Base-by-base conservation (phyloP, 345 rosid species). In the Rhizophora mangle region DNA sequence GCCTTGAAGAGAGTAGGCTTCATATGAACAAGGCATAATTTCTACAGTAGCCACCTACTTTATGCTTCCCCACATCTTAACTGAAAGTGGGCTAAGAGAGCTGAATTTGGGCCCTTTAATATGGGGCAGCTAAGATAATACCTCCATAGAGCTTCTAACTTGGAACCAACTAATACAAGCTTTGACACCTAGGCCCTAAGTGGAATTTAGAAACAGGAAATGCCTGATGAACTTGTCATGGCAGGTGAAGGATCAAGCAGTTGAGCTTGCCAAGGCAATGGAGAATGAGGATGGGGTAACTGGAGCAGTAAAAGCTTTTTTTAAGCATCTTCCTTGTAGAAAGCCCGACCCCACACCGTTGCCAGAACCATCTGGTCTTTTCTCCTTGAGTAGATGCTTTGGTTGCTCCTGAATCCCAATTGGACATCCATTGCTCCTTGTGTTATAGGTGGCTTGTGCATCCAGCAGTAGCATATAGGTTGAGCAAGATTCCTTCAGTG, bases 241-340 rank as follows among this genome's bases (percentile, higher is more conserved):
- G 1, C 84, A 96, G 99, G 99, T 96, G 76, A 96, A 92, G 76
- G 82, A 85, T 65, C 80, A 72, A 6, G 96, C 97, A 6, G 85
- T 87, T 68, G 90, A 90, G 63, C 90, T 92, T 59, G 96, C 98
- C n/a, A 81, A 89, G 68, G 91, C 91, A 30, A 92, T 92, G 97
- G 85, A 89, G 84, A 82, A 87, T 31, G 99, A 96, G 79, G 99
- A 96, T 65, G 98, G 99, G 64, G 97, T 90, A 61, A 70, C 84
- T n/a, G 98, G 96, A 79, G 99, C 98, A 13, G 98, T 96, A 55
- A 89, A 81, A 67, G 97, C 99, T 21, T 96, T 96, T 79, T 81
- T 96, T 27, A 93, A 89, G 88, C 98, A 96, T 77, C 89, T 86
- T 52, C 89, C 90, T 19, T 46, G 2, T 29, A 77, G 34, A 49